These are phyloP conservation scores for Diaporthe sp. DNA, from an alignment of 2,329 filamentous ascomycete species.

Conservation along the genomic window DNA sequence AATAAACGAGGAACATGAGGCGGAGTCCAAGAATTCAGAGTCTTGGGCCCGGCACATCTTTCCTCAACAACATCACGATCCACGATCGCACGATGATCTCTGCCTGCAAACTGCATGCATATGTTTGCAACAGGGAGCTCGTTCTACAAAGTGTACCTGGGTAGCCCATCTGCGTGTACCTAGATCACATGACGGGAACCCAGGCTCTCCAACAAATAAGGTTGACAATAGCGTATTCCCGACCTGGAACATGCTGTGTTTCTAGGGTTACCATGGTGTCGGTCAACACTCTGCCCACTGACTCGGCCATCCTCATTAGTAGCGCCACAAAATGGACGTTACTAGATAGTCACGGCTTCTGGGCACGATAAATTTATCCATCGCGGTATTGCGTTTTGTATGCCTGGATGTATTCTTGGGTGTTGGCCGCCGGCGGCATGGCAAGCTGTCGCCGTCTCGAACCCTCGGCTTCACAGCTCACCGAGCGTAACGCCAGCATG, in stretches of 20 bases:
- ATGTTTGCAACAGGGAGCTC: not conserved
- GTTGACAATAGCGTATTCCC: not conserved
- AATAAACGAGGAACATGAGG: not conserved
- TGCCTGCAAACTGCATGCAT: not conserved
- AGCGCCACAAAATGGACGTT: not conserved
- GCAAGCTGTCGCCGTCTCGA: not conserved
- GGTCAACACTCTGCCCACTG: not conserved
- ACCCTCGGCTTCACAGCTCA: not conserved
- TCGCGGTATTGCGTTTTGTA: not conserved
- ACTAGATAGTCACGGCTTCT: not conserved
- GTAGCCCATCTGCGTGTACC: not conserved
- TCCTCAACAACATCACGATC: not conserved
- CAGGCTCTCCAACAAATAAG: not conserved
- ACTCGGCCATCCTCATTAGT: not conserved
- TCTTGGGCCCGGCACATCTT: constrained; percentile 6
- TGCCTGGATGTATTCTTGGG: not conserved
- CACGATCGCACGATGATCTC: not conserved
- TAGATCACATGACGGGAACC: not conserved
- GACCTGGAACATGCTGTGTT: constrained; percentile 15
- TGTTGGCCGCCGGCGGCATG: constrained; percentile 3
- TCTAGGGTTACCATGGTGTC: not conserved
- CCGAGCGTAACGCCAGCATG: not conserved
- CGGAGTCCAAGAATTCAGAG: constrained; percentile 1
- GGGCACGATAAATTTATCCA: not conserved
- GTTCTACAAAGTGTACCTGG: not conserved